Conservation (phyloP, 2,329 filamentous ascomycete species). For the Venturia effusa region DNA sequence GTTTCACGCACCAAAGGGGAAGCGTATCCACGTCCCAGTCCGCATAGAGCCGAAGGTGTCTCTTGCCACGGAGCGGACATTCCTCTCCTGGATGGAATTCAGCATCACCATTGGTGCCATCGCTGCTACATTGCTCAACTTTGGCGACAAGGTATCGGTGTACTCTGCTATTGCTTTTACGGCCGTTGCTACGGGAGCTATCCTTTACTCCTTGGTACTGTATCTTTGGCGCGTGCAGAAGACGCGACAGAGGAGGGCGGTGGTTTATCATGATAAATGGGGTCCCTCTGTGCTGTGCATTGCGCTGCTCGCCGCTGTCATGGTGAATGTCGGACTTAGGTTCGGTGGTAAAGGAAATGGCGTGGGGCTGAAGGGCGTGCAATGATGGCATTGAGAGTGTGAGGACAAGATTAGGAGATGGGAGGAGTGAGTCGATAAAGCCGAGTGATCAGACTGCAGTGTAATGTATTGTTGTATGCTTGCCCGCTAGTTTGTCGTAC, state of each 20-base stretch:
- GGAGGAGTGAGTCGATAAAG: too few relatives aligned
- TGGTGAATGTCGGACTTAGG: conserved; percentile 70
- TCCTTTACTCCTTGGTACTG: conserved; percentile 74
- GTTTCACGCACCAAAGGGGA: conserved; percentile 66
- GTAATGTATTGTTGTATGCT: background rate
- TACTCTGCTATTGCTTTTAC: conserved; percentile 63
- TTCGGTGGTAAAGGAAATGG: conserved; percentile 45
- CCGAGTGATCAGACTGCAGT: background rate
- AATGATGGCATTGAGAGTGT: background rate
- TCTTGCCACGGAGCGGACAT: conserved; percentile 92
- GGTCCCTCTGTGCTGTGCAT: conserved; percentile 70
- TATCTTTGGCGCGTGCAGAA: conserved; percentile 83
- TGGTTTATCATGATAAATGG: conserved; percentile 82
- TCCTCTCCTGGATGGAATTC: conserved; percentile 94
- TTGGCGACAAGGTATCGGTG: conserved; percentile 18
- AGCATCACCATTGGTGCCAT: conserved; percentile 72
- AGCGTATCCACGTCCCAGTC: conserved; percentile 79
- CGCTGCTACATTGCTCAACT: conserved; percentile 30
- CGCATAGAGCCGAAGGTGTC: conserved; percentile 96
- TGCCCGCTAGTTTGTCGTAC: background rate
- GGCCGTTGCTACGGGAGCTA: conserved; percentile 60
- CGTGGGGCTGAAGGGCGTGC: conserved; percentile 25
- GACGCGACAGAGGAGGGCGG: conserved; percentile 73
- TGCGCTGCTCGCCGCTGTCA: conserved; percentile 62
- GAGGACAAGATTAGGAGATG: background rate